phyloP scores from a whole-genome alignment of 805 yeast genomes.

The Kuraishia piskuri region DNA sequence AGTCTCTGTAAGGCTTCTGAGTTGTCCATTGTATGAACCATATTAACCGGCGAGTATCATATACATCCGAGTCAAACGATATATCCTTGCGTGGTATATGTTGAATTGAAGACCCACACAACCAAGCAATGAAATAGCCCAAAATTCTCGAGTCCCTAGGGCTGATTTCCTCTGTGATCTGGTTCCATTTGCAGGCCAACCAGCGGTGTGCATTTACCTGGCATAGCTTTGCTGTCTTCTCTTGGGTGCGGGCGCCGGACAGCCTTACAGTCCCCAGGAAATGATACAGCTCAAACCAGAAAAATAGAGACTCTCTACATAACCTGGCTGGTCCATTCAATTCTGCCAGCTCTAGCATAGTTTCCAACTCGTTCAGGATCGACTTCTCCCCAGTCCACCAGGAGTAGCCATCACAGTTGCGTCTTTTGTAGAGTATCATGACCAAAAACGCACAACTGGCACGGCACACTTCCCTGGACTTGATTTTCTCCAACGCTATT shows the following conservation, averaged over 20 bases:
- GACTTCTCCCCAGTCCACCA: constrained; percentile 6
- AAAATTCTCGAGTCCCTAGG: neutral
- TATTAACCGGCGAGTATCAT: neutral
- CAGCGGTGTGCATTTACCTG: constrained; percentile 36
- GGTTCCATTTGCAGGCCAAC: constrained; percentile 39
- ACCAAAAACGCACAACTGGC: neutral
- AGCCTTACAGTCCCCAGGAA: neutral
- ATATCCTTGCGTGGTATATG: neutral
- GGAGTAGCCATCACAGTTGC: neutral
- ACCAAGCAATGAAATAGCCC: neutral
- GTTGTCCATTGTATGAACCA: neutral
- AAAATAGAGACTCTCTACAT: constrained; percentile 35
- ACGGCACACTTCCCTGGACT: neutral
- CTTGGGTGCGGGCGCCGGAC: constrained; percentile 17
- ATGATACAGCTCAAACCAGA: constrained; percentile 38
- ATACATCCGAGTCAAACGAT: neutral
- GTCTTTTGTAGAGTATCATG: neutral
- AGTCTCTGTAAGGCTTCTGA: neutral
- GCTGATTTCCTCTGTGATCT: constrained; percentile 6
- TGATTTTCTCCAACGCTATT: neutral
- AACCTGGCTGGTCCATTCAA: constrained; percentile 51
- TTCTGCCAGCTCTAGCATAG: constrained; percentile 29
- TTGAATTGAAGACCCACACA: neutral
- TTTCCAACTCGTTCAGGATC: neutral
- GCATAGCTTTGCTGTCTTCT: constrained; percentile 17